phyloP scores from a whole-genome alignment of 768 basidiomycete species.

The Kwoniella europaea region DNA sequence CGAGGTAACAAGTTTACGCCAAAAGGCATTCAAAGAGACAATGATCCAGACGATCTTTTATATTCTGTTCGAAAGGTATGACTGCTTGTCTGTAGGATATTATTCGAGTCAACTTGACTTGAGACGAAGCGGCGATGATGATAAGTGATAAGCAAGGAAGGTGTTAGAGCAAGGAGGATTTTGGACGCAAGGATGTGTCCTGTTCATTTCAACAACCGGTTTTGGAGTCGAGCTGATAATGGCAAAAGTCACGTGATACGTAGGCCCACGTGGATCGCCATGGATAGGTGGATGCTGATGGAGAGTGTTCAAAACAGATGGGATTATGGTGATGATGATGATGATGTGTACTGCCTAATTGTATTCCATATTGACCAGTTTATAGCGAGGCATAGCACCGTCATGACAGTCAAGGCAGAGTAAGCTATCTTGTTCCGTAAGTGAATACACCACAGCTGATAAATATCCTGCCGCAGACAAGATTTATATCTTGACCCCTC shows the following conservation, averaged over 20 bases:
- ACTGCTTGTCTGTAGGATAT: not conserved
- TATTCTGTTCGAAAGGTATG: not conserved
- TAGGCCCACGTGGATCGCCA: not conserved
- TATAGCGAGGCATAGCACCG: no score
- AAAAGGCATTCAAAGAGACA: not conserved
- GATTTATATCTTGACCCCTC: conserved; percentile 87
- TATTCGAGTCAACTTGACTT: conserved; percentile 6
- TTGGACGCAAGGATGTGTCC: no score
- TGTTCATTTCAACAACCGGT: not conserved
- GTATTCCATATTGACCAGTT: no score
- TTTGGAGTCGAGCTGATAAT: conserved; percentile 2
- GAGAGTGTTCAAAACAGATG: no score
- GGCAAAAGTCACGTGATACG: conserved; percentile 12
- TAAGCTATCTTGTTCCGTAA: conserved; percentile 10
- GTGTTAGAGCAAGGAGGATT: no score
- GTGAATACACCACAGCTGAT: not conserved
- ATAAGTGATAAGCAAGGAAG: no score
- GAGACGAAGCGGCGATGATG: no score
- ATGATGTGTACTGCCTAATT: no score
- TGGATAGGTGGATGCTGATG: not conserved
- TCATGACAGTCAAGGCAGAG: conserved; percentile 46
- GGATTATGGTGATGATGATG: no score
- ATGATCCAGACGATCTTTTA: not conserved
- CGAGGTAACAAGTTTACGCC: conserved; percentile 9
- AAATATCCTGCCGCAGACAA: conserved; percentile 22